Base-by-base conservation (phyloP, 345 rosid species). In the Viola odorata region DNA sequence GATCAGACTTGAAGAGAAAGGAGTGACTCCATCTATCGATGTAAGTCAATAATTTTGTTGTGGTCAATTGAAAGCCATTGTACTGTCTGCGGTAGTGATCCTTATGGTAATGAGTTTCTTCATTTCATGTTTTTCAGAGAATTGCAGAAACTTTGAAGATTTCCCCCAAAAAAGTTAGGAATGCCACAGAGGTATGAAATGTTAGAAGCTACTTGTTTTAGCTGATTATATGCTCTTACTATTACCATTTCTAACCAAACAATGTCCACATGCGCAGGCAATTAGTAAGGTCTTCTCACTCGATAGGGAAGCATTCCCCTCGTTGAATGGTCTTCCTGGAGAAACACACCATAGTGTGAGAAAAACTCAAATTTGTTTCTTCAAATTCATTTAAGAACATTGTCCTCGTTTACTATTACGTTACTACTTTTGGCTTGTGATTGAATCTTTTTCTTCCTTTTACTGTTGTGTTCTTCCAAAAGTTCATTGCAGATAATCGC, bases 271-370 rank as follows among this genome's bases (percentile, higher is more conserved):
- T 52, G 0, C 74, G 74, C 69, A 92, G 99, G 96, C 89, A 8
- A 70, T 81, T 37, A 84, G 84, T 66, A 94, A 81, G 84, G 81
- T 90, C 54, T 81, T 83, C 76, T 94, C 99, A 0, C 86, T 94
- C 49, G 99, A 94, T 61, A 84, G 97, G 75, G 96, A 86, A 64
- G 91, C 91, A 50, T 94, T 83, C 75, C 96, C 95, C 61, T 87
- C 89, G 41, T 66, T 88, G 75, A 89, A 83, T 41, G 97, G 96
- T 77, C 80, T 90, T 17, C 95, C 97, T 1, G 96, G 96, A 59
- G 96, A 86, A 74, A 85, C 95, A 41, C 91, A 84, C 68, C 99
- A 90, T 64, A 88, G 95, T 55, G 99, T 94, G 67, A 76, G 91
- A 75, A 61, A 63, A 45, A 23, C 52, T 63, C 7, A 44, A 40